phyloP scores from a whole-genome alignment of 2,329 filamentous ascomycete species.

The Penicillium aurantiogriseum region DNA sequence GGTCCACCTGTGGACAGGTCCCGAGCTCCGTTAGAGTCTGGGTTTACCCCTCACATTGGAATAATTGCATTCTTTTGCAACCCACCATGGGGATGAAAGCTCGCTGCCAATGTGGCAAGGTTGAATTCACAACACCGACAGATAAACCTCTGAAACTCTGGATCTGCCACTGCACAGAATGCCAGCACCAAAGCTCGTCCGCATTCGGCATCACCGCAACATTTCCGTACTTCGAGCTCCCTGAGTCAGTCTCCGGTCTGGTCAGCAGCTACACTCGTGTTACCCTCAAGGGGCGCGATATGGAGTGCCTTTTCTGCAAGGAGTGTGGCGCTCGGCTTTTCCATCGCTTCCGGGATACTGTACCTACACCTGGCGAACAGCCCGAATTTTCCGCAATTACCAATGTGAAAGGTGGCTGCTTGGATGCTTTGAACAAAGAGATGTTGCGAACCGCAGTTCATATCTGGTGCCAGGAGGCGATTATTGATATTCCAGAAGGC shows the following conservation, averaged over 20 bases:
- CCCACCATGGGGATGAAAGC: slow-evolving; percentile 52
- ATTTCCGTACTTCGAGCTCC: slow-evolving; percentile 64
- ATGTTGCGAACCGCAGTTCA: slow-evolving; percentile 61
- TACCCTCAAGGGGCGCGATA: slow-evolving; percentile 55
- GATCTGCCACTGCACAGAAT: slow-evolving; percentile 69
- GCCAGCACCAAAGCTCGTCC: slow-evolving; percentile 63
- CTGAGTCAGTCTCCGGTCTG: slow-evolving; percentile 27
- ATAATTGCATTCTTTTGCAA: background rate
- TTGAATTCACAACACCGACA: slow-evolving; percentile 62
- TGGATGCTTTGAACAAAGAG: slow-evolving; percentile 61
- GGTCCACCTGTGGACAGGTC: background rate
- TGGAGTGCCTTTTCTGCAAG: slow-evolving; percentile 67
- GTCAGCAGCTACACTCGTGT: slow-evolving; percentile 49
- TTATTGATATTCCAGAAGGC: slow-evolving; percentile 67
- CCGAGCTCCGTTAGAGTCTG: background rate
- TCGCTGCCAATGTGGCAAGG: slow-evolving; percentile 63
- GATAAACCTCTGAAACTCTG: slow-evolving; percentile 63
- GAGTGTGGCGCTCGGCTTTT: slow-evolving; percentile 65
- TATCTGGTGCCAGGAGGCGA: slow-evolving; percentile 66
- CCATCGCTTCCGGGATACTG: slow-evolving; percentile 45
- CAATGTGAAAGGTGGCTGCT: slow-evolving; percentile 66
- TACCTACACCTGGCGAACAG: slow-evolving; percentile 54
- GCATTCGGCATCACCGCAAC: slow-evolving; percentile 69
- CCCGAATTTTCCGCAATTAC: slow-evolving; percentile 44
- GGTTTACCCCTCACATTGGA: background rate